phyloP scores from a whole-genome alignment of 257 asterid genomes.

The Rubia yunnanensis region DNA sequence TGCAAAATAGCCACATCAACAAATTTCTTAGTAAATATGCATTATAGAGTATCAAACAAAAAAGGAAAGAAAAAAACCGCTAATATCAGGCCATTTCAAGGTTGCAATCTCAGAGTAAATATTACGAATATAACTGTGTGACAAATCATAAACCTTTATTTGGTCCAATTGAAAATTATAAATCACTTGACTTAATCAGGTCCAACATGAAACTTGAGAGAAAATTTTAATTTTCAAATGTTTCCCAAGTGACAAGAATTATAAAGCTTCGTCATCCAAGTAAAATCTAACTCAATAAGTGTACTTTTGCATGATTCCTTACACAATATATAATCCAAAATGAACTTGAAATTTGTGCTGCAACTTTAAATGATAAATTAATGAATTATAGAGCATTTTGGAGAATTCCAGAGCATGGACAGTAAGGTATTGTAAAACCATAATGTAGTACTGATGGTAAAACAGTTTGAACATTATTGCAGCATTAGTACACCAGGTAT shows the following conservation, averaged over 20 bases:
- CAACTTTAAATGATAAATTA: neutral
- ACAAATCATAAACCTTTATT: neutral
- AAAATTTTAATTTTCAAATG: neutral
- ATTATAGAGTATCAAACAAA: constrained; percentile 2
- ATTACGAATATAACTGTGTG: neutral
- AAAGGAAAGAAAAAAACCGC: neutral
- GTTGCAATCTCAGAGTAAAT: no score
- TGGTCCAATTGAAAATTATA: neutral
- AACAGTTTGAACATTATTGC: neutral
- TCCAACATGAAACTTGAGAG: neutral
- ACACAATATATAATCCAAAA: neutral
- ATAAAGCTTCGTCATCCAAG: neutral
- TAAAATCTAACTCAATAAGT: neutral
- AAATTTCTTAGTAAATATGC: constrained; percentile 5
- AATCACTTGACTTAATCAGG: neutral
- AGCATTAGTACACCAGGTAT: neutral
- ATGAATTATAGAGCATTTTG: neutral
- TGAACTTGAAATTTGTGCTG: neutral
- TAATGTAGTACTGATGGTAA: neutral
- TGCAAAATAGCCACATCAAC: constrained; percentile 31
- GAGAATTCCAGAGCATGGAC: neutral
- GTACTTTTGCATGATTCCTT: neutral
- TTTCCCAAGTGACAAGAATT: neutral
- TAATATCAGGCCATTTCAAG: neutral
- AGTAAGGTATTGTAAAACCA: neutral